phyloP scores from a whole-genome alignment of 1,284 basidiomycete genomes.

The Pterulicium gracile region DNA sequence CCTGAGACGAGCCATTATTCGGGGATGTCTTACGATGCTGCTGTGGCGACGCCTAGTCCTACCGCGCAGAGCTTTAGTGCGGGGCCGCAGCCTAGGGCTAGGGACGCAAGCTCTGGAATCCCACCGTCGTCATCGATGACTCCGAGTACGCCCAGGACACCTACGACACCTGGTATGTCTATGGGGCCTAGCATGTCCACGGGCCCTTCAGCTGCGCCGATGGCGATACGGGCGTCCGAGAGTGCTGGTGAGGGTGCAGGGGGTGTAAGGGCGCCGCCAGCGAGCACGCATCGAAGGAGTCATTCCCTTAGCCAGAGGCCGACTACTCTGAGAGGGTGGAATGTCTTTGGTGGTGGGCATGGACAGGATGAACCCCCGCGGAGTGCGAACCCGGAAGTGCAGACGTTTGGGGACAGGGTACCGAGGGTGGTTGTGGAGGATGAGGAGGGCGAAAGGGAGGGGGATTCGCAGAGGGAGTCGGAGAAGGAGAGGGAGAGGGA shows the following conservation, averaged over 20 bases:
- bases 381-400: slow-evolving; percentile 49
- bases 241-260: slow-evolving; percentile 4
- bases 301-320: slow-evolving; percentile 73
- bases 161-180: slow-evolving; percentile 1
- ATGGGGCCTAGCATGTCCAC: slow-evolving; percentile 15
- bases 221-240: slow-evolving; percentile 8
- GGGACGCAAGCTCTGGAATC: slow-evolving; percentile 29
- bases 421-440: slow-evolving; percentile 7
- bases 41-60: slow-evolving; percentile 39
- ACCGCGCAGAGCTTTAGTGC: slow-evolving; percentile 36
- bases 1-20: slow-evolving; percentile 74
- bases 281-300: slow-evolving; percentile 56
- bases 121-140: slow-evolving; percentile 11
- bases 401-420: slow-evolving; percentile 32
- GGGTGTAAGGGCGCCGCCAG: slow-evolving; percentile 43
- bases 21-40: slow-evolving; percentile 61
- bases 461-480: not conserved
- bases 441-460: slow-evolving; percentile 8
- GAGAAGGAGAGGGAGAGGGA: slow-evolving; percentile 21
- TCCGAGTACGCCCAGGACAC: slow-evolving; percentile 8
- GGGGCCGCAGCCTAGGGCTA: slow-evolving; percentile 45
- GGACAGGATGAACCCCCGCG: slow-evolving; percentile 28
- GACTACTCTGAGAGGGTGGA: slow-evolving; percentile 27
- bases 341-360: slow-evolving; percentile 36
- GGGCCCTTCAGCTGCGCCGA: slow-evolving; percentile 25